A percentile compares a stretch with the other conserved stretches of the same genome.
These are phyloP conservation scores for Phytophthora chlamydospora DNA, from an alignment of 352 stramenopile genomes.

Conservation along the genomic window DNA sequence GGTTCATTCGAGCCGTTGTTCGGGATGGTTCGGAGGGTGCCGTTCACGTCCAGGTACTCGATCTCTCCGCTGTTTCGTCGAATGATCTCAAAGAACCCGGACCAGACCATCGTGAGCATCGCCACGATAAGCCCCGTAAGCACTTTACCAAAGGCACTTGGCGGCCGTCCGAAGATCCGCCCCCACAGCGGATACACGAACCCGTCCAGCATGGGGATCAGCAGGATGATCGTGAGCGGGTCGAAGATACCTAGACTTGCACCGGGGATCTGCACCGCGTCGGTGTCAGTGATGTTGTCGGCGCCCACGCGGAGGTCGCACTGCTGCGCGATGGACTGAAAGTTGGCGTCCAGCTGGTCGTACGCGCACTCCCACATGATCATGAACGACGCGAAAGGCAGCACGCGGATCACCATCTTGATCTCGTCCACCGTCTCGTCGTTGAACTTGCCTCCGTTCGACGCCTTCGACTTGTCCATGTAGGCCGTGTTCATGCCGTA, in stretches of 20 bases:
- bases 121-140: constrained; percentile 75
- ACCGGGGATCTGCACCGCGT: constrained; percentile 67
- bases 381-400: constrained; percentile 89
- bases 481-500: constrained; percentile 83
- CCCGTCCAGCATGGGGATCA: constrained; percentile 77
- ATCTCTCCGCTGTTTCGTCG: constrained; percentile 59
- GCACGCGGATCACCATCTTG: constrained; percentile 85
- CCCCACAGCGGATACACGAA: constrained; percentile 79
- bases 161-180: constrained; percentile 52
- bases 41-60: constrained; percentile 34
- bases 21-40: constrained; percentile 35
- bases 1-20: constrained; percentile 67
- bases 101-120: constrained; percentile 87
- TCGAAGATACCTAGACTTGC: constrained; percentile 88
- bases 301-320: constrained; percentile 69
- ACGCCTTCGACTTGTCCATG: constrained; percentile 88
- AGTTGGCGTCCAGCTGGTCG: constrained; percentile 88
- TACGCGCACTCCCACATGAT: constrained; percentile 91
- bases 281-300: constrained; percentile 34
- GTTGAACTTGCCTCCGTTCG: constrained; percentile 80
- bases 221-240: constrained; percentile 81
- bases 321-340: constrained; percentile 88
- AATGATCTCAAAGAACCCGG: constrained; percentile 82
- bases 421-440: constrained; percentile 87
- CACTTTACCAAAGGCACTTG: constrained; percentile 84